Percentiles rank a stretch among this genome's conserved stretches.
phyloP scores from a whole-genome alignment of 2,329 filamentous ascomycete species.

The Cryphonectria japonica region DNA sequence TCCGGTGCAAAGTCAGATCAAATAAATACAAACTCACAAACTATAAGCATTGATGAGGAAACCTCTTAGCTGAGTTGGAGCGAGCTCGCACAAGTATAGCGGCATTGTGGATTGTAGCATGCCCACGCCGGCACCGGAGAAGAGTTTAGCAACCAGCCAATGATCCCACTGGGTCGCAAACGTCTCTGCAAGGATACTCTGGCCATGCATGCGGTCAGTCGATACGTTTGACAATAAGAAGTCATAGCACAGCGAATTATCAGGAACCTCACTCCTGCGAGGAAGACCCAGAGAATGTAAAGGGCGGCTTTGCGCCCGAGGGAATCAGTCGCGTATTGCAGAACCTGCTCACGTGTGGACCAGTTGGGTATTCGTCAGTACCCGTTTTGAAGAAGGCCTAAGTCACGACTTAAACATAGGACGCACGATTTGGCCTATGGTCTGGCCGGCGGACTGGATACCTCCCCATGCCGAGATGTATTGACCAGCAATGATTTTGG shows the following conservation, averaged over 20 bases:
- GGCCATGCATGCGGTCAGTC: background rate
- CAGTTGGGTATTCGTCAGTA: background rate
- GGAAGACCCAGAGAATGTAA: conserved; percentile 29
- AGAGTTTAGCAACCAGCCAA: conserved; percentile 29
- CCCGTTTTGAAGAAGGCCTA: too few species aligned
- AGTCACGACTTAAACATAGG: background rate
- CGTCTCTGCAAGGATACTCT: conserved; percentile 20
- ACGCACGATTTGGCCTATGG: conserved; percentile 38
- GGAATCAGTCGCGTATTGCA: conserved; percentile 9
- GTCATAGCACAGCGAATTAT: background rate
- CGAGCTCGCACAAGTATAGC: conserved; percentile 29
- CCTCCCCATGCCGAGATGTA: conserved; percentile 46
- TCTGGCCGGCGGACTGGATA: conserved; percentile 44
- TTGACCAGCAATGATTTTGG: conserved; percentile 40
- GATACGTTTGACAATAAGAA: background rate
- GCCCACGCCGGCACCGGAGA: conserved; percentile 29
- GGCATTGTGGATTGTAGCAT: conserved; percentile 30
- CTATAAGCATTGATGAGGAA: conserved; percentile 28
- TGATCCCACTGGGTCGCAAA: conserved; percentile 27
- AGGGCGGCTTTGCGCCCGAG: conserved; percentile 30
- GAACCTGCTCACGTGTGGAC: background rate
- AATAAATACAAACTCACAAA: conserved; percentile 27
- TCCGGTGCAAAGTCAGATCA: fast-evolving
- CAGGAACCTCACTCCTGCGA: conserved; percentile 15
- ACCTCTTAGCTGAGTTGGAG: conserved; percentile 29